These are phyloP conservation scores for Botrytis hyacinthi DNA, from an alignment of 2,329 filamentous ascomycete species.

Conservation along the genomic window DNA sequence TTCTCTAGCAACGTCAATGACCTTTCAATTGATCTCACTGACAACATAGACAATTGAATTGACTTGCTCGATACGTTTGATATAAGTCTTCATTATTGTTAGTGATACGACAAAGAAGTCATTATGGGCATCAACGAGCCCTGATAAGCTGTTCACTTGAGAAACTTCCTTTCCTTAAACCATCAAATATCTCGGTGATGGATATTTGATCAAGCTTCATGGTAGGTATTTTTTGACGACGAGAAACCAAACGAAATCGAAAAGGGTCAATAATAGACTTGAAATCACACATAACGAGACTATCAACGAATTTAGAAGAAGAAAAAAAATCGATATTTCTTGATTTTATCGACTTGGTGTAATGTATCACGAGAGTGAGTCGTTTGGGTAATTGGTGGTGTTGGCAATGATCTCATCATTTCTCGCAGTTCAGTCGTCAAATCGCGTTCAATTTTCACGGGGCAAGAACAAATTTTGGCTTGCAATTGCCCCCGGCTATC, in stretches of 20 bases:
- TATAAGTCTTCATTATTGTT: slow-evolving; percentile 14
- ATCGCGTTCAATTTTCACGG: neutral
- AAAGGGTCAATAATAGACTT: neutral
- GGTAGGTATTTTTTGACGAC: neutral
- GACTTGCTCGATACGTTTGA: slow-evolving; percentile 17
- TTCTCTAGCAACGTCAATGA: slow-evolving; percentile 25
- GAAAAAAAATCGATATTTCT: neutral
- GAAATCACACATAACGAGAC: neutral
- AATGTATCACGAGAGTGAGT: neutral
- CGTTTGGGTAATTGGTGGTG: neutral
- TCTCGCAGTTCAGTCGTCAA: neutral
- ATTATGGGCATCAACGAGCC: neutral
- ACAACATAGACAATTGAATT: slow-evolving; percentile 18
- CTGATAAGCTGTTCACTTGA: slow-evolving; percentile 19
- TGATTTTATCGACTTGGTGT: neutral
- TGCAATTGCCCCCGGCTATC: neutral
- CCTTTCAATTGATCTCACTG: slow-evolving; percentile 28
- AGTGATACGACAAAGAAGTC: neutral
- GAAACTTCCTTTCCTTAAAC: neutral
- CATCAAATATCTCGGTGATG: neutral
- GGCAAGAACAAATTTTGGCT: neutral
- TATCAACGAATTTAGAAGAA: neutral
- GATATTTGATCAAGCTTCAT: slow-evolving; percentile 10
- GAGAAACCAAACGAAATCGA: neutral
- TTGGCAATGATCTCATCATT: neutral